Percentiles rank a stretch among this genome's conserved stretches.
phyloP scores from a whole-genome alignment of 1,139 yeast species.

The Candida tropicalis region DNA sequence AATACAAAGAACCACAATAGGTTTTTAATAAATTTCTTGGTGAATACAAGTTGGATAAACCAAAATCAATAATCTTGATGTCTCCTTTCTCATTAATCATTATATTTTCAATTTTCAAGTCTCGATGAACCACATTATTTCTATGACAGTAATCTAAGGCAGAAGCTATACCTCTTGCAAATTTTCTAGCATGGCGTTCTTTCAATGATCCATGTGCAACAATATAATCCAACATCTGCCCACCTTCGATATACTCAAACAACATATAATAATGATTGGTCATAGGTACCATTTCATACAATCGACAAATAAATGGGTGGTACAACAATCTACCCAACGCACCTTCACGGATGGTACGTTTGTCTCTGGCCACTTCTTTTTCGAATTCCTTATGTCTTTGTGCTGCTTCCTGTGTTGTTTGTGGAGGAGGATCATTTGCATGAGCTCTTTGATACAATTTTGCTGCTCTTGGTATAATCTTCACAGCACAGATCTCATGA shows the following conservation, averaged over 20 bases:
- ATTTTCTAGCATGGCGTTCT: slow-evolving; percentile 92
- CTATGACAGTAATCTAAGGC: slow-evolving; percentile 93
- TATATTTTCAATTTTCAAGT: slow-evolving; percentile 92
- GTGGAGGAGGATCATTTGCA: slow-evolving; percentile 66
- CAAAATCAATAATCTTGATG: slow-evolving; percentile 94
- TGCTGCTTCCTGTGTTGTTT: slow-evolving; percentile 56
- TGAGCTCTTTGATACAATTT: slow-evolving; percentile 77
- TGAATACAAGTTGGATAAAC: slow-evolving; percentile 84
- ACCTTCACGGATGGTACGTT: slow-evolving; percentile 91
- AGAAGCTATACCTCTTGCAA: slow-evolving; percentile 94
- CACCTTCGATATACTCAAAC: slow-evolving; percentile 96
- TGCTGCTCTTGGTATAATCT: slow-evolving; percentile 80
- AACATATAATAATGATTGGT: slow-evolving; percentile 96
- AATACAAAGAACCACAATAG: slow-evolving; percentile 95
- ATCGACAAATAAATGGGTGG: slow-evolving; percentile 90
- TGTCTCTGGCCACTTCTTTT: slow-evolving; percentile 88
- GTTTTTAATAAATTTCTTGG: slow-evolving; percentile 78
- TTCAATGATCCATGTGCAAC: slow-evolving; percentile 95
- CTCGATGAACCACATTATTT: slow-evolving; percentile 95
- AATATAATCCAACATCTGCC: slow-evolving; percentile 96
- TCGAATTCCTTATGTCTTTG: slow-evolving; percentile 75
- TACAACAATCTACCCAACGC: slow-evolving; percentile 87
- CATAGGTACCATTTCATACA: slow-evolving; percentile 95
- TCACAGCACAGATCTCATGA: slow-evolving; percentile 83
- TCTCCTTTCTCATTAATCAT: slow-evolving; percentile 94